phyloP scores from a whole-genome alignment of 371 early-diverging fungal genomes.

The Apophysomyces ossiformis region DNA sequence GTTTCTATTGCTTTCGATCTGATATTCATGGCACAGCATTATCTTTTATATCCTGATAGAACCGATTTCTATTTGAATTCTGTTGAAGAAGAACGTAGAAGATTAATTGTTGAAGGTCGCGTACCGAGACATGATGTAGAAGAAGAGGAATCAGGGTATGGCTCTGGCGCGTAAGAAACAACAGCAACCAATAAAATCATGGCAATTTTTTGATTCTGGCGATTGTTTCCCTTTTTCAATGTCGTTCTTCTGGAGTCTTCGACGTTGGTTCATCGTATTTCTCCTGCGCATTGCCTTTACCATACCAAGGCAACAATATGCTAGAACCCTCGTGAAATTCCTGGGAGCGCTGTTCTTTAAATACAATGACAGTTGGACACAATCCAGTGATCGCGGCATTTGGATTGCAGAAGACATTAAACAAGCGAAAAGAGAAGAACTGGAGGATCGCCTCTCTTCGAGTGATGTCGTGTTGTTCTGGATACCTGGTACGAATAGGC shows the following conservation, averaged over 20 bases:
- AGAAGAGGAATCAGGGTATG: constrained; percentile 6
- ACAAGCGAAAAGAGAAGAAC: constrained; percentile 38
- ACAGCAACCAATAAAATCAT: not conserved
- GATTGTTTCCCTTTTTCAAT: not conserved
- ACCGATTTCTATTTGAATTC: constrained; percentile 45
- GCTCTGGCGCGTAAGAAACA: constrained; percentile 6
- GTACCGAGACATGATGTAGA: constrained; percentile 30
- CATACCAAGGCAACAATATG: constrained; percentile 13
- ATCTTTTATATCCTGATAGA: constrained; percentile 66
- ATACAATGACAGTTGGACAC: constrained; percentile 17
- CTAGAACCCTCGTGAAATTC: constrained; percentile 12
- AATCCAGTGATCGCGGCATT: constrained; percentile 18
- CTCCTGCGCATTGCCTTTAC: constrained; percentile 20
- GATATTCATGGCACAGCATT: constrained; percentile 88
- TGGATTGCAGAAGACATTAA: constrained; percentile 44
- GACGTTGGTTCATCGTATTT: constrained; percentile 23
- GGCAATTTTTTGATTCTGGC: not conserved
- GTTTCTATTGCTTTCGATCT: constrained; percentile 82
- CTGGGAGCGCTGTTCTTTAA: constrained; percentile 16
- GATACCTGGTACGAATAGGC: constrained; percentile 40
- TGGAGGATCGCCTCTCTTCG: constrained; percentile 34
- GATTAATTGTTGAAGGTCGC: constrained; percentile 43
- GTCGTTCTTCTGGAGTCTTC: constrained; percentile 19
- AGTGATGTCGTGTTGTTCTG: constrained; percentile 43
- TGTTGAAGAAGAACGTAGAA: constrained; percentile 47